Conservation (phyloP, 495 filamentous ascomycete species). For the Ramalina peruviana region DNA sequence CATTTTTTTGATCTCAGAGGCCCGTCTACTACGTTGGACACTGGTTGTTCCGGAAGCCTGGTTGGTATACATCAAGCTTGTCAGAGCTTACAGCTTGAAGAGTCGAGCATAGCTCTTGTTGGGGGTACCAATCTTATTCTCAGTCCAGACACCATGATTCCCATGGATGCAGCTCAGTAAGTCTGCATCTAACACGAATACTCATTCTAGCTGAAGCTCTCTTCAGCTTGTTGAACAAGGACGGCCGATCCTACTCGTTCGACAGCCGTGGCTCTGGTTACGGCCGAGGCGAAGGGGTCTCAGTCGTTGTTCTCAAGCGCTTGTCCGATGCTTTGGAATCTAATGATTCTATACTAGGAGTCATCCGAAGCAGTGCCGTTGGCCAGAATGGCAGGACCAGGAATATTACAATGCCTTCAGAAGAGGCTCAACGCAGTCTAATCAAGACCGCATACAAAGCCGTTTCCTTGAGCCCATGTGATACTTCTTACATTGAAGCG, state of each 20-base stretch:
- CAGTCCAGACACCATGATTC: constrained; percentile 4
- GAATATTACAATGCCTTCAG: constrained; percentile 7
- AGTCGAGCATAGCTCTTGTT: constrained; percentile 29
- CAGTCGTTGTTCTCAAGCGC: constrained; percentile 28
- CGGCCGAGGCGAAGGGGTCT: constrained; percentile 31
- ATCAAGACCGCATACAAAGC: constrained; percentile 16
- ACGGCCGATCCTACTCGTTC: constrained; percentile 35
- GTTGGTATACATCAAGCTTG: constrained; percentile 36
- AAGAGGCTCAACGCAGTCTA: not conserved
- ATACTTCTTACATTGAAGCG: constrained; percentile 15
- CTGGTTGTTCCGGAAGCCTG: constrained; percentile 35
- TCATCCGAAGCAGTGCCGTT: constrained; percentile 12
- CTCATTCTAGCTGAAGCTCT: constrained; percentile 17
- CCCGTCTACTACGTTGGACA: constrained; percentile 17
- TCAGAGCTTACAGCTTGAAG: constrained; percentile 29
- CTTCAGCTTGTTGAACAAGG: constrained; percentile 16
- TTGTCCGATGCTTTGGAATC: constrained; percentile 24
- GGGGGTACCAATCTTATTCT: constrained; percentile 28
- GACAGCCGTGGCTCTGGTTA: constrained; percentile 28
- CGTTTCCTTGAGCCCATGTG: not conserved
- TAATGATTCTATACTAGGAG: constrained; percentile 35
- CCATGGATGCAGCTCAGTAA: constrained; percentile 1
- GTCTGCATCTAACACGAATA: constrained; percentile 21
- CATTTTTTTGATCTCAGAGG: constrained; percentile 17
- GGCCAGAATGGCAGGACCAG: constrained; percentile 20